phyloP scores from a whole-genome alignment of 192 early-diverging fungal species.

The Pilobolus umbonatus region DNA sequence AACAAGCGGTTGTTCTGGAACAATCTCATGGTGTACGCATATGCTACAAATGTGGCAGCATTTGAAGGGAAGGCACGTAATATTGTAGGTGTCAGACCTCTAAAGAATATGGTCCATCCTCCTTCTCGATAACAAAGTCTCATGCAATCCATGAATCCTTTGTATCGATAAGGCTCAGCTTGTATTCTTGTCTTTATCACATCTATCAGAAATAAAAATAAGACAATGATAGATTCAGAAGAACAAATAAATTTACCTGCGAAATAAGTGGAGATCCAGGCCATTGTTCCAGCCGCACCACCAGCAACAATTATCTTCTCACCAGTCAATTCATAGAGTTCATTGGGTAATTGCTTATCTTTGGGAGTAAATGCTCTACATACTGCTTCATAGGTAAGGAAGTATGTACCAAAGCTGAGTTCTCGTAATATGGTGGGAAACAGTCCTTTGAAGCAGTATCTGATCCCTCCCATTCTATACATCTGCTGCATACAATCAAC shows the following conservation, averaged over 20 bases:
- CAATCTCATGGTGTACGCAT: slow-evolving; percentile 45
- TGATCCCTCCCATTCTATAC: slow-evolving; percentile 42
- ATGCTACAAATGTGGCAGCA: slow-evolving; percentile 55
- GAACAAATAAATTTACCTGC: slow-evolving; percentile 36
- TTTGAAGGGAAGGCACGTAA: slow-evolving; percentile 56
- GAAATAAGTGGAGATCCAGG: slow-evolving; percentile 53
- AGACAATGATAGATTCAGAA: neutral
- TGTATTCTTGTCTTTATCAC: slow-evolving; percentile 59
- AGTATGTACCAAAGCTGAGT: slow-evolving; percentile 53
- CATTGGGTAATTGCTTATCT: neutral
- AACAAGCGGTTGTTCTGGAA: neutral
- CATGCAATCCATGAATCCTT: slow-evolving; percentile 39
- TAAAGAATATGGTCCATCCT: slow-evolving; percentile 49
- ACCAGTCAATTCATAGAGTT: slow-evolving; percentile 36
- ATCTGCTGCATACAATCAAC: slow-evolving; percentile 46
- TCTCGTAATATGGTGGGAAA: slow-evolving; percentile 47
- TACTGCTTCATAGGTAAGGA: slow-evolving; percentile 47
- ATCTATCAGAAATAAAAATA: slow-evolving; percentile 29
- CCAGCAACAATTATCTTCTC: slow-evolving; percentile 46
- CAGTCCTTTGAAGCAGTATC: slow-evolving; percentile 49
- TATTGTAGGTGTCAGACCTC: slow-evolving; percentile 52
- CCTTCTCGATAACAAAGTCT: slow-evolving; percentile 47
- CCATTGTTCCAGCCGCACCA: slow-evolving; percentile 51
- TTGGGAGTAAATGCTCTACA: slow-evolving; percentile 35
- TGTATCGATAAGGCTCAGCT: slow-evolving; percentile 43